Conservation (phyloP, 352 stramenopile genomes). For the Pythium brachiatum region DNA sequence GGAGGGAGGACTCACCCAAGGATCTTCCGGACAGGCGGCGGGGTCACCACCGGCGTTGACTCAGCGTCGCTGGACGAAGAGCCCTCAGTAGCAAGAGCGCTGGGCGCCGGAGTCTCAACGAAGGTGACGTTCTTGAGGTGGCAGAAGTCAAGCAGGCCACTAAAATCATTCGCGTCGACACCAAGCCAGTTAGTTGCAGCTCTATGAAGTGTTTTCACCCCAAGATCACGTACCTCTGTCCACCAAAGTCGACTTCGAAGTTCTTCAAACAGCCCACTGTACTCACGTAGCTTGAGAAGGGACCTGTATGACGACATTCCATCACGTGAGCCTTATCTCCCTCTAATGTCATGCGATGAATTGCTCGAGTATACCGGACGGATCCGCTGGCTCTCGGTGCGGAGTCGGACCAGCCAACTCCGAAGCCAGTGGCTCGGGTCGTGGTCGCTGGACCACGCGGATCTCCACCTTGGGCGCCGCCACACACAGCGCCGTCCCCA, state of each 20-base stretch:
- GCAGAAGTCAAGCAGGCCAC: conserved; percentile 59
- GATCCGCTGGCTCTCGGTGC: conserved; percentile 44
- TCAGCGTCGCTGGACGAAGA: neutral
- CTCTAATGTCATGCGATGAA: too few species aligned
- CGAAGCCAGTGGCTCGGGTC: conserved; percentile 5
- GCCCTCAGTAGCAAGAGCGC: neutral
- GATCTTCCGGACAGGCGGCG: conserved; percentile 37
- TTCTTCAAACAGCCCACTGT: conserved; percentile 44
- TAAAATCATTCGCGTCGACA: conserved; percentile 15
- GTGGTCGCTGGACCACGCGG: conserved; percentile 43
- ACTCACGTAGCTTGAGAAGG: conserved; percentile 35
- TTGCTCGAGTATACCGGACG: conserved; percentile 21
- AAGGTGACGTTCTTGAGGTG: conserved; percentile 63
- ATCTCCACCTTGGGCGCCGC: conserved; percentile 63
- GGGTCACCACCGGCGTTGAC: neutral
- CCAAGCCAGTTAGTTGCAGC: neutral
- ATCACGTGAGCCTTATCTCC: neutral
- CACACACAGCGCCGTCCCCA: conserved; percentile 23
- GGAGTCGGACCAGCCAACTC: conserved; percentile 36
- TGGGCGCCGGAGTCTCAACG: conserved; percentile 12
- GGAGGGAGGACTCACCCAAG: conserved; percentile 35
- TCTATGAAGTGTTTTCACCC: neutral
- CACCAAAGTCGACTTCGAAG: conserved; percentile 37
- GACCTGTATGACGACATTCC: conserved; percentile 20
- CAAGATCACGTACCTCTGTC: conserved; percentile 34